Conservation (phyloP, 2,329 filamentous ascomycete species). For the Beauveria caledonica region DNA sequence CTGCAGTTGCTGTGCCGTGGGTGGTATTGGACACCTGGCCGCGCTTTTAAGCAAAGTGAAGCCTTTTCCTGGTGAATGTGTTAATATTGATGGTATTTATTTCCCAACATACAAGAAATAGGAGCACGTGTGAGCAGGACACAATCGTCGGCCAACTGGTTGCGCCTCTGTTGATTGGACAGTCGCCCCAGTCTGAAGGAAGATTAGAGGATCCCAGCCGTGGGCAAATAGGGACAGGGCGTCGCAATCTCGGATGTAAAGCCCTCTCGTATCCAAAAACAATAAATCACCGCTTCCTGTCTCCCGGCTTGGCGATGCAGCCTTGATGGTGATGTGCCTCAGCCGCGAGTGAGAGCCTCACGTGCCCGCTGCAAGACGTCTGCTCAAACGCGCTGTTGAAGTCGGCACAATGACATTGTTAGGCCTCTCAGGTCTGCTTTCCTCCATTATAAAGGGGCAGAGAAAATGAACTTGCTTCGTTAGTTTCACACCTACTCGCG, state of each 20-base stretch:
- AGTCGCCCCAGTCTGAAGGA: neutral
- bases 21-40: neutral
- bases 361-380: too few relatives aligned
- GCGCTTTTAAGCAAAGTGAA: neutral
- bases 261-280: neutral
- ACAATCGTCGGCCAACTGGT: neutral
- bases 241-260: neutral
- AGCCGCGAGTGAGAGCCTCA: too few relatives aligned
- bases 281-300: neutral
- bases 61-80: neutral
- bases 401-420: too few relatives aligned
- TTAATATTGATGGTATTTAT: neutral
- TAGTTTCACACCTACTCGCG: too few relatives aligned
- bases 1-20: neutral
- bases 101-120: neutral
- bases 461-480: too few relatives aligned
- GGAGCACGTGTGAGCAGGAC: neutral
- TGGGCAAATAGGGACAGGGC: neutral
- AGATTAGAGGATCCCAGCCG: neutral
- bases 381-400: too few relatives aligned
- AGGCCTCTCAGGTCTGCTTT: too few relatives aligned
- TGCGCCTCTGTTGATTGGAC: neutral
- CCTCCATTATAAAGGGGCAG: too few relatives aligned
- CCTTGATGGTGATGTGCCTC: neutral
- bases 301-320: constrained; percentile 4